These are phyloP conservation scores for Trypanosoma avium DNA, from an alignment of 208 protist species.

Conservation along the genomic window DNA sequence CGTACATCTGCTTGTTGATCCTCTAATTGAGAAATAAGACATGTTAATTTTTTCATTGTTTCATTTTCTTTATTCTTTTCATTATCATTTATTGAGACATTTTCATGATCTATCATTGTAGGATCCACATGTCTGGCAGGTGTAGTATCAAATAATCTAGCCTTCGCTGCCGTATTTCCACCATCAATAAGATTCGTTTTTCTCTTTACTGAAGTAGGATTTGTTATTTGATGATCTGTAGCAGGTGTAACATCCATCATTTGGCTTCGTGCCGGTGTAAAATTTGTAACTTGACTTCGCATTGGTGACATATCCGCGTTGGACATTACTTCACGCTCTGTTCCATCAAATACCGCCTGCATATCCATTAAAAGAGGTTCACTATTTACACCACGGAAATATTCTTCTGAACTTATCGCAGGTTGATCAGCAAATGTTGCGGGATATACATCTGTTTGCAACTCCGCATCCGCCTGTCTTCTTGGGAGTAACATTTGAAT, in stretches of 20 bases:
- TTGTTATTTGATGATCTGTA: too few species aligned
- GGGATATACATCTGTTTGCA: slow-evolving; percentile 83
- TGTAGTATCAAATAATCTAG: background rate
- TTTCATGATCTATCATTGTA: background rate
- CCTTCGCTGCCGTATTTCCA: too few species aligned
- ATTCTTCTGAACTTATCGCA: slow-evolving; percentile 47
- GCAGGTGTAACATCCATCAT: too few species aligned
- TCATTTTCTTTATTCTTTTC: slow-evolving; percentile 14
- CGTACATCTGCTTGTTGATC: slow-evolving; percentile 30
- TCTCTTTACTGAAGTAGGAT: too few species aligned
- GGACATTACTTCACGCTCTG: background rate
- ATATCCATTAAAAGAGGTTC: slow-evolving; percentile 45
- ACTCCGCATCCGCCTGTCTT: slow-evolving; percentile 62
- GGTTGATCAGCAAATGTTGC: slow-evolving; percentile 66
- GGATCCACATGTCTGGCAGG: slow-evolving; percentile 6
- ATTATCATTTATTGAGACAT: slow-evolving; percentile 2
- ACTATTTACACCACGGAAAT: slow-evolving; percentile 49
- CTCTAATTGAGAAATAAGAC: slow-evolving; percentile 16
- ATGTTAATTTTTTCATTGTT: background rate
- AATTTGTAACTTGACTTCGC: background rate
- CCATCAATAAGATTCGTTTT: too few species aligned
- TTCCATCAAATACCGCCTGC: slow-evolving; percentile 48
- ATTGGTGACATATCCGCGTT: slow-evolving; percentile 15
- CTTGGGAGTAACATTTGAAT: slow-evolving; percentile 94
- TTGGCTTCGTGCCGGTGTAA: slow-evolving; percentile 6